phyloP scores from a whole-genome alignment of 345 rosid species.

The Acer negundo region DNA sequence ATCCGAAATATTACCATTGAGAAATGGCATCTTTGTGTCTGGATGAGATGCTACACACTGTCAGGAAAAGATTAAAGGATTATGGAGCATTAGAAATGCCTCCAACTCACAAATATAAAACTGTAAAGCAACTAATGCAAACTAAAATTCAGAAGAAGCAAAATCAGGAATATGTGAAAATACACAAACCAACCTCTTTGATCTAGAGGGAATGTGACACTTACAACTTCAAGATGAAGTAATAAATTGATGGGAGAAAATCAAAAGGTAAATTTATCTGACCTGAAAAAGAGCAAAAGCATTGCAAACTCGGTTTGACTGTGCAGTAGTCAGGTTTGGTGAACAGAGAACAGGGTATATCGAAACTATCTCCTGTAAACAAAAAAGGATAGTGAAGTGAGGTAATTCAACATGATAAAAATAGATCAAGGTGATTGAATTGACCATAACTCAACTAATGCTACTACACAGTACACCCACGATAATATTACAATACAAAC shows the following conservation, averaged over 20 bases:
- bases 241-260: constrained; percentile 10
- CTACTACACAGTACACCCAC: neutral
- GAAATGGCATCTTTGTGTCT: constrained; percentile 90
- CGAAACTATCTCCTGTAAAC: constrained; percentile 87
- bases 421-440: neutral
- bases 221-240: neutral
- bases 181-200: neutral
- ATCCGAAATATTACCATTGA: constrained; percentile 63
- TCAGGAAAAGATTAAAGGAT: constrained; percentile 26
- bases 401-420: neutral
- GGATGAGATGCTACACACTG: constrained; percentile 99
- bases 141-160: neutral
- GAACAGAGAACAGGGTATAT: constrained; percentile 95
- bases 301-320: constrained; percentile 97
- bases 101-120: constrained; percentile 5
- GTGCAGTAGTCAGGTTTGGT: constrained; percentile 85
- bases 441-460: neutral
- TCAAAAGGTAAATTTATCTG: neutral
- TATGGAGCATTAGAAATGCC: constrained; percentile 17
- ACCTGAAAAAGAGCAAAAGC: constrained; percentile 99
- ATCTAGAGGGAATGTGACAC: neutral
- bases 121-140: neutral
- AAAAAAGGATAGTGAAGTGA: neutral
- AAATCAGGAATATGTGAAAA: neutral
- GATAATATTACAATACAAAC: neutral